Evolutionary conservation across 768 basidiomycete species (phyloP), one percentile per base, ranked within the genome.

Genomic region (Tephrocybe sp.): DNA sequence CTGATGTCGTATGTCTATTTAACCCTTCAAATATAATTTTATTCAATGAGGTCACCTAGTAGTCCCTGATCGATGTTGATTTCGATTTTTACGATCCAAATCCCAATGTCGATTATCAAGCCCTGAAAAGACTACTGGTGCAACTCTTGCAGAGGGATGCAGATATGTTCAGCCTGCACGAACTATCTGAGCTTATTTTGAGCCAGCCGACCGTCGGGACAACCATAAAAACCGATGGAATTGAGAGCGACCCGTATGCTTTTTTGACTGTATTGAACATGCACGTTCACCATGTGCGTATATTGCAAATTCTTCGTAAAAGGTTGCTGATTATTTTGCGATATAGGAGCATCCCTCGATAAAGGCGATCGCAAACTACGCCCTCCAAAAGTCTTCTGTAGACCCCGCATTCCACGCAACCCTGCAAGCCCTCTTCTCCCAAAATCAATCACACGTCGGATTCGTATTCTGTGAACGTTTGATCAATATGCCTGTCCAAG

Each of bases 31-130:
- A 42, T 37, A 9, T 19, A 50, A 46, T 47, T 26, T 27, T 47
- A 40, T 45, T 60, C 52, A 60, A 67, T 26, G 36, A 53, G 24
- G 44, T 52, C 38, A 24, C 53, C 57, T 42, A 69, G 69, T 71
- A 83, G 79, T 79, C 74, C 62, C 77, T 87, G 59, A 77, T 95
- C 69, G 80, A 95, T 67, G 87, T 95, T 57, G 86, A 88, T 61
- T 98, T 98, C 61, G 93, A 97, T 56, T 98, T 97, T 65, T 95
- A 91, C 76, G 86, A 91, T 65, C 84, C 91, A 5, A 86, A 89
- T 56, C 82, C 89, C 2, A 77, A 65, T 21, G 69, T 90, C 59
- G 95, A 98, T 70, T 97, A 88, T 64, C 84, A 89, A 54, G 92
- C 94, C 2, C 73, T 96, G 61, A 89, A 90, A 47, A 79, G 89